Base-by-base conservation (phyloP, 2,329 filamentous ascomycete genomes). In the Ceratocystis cubensis region DNA sequence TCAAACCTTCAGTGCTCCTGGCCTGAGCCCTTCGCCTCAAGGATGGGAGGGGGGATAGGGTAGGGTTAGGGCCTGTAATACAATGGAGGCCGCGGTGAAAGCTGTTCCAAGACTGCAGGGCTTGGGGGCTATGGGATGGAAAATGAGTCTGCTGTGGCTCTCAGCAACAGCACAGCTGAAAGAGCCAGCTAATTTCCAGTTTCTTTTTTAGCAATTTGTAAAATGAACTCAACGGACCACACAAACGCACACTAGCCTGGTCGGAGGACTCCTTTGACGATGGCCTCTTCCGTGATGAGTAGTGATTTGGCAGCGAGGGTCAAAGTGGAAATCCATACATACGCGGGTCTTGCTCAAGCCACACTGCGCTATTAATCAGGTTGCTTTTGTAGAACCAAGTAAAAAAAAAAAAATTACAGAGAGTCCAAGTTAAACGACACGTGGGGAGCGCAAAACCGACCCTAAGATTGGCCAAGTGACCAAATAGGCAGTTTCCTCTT, bases 61-160 rank as follows among this genome's bases (percentile, higher is more conserved):
- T 28, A 63, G 61, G 61, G 61, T 63, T 41, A 46, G n/a, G 37
- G 61, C 48, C 48, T 53, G 48, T 53, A 53, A 25, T 7, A 53
- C 48, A 6, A 8, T 25, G 20, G 17, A n/a, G 13, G 48, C 48
- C 48, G 15, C 7, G 48, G 20, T 15, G 20, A 25, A 28, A 28
- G 48, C 48, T 53, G 48, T 53, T 25, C n/a, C 20, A 53, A 37
- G 7, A 53, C 15, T 53, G 20, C 48, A 53, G 25, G 48, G 48
- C 48, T 41, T 41, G 37, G 37, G 20, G 17, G 22, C 46, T 50
- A 3, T 8, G 48, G 22, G 48, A 22, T 13, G 48, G 48, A 22
- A 48, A 50, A 50, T 50, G 48, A 50, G 22, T 8, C 17, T n/a
- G n/a, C n/a, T 50, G 48, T 20, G 22, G n/a, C 48, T 20, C n/a